Evolutionary conservation across 2,329 filamentous ascomycete species (phyloP).

Genomic region (Metarhizium brunneum): DNA sequence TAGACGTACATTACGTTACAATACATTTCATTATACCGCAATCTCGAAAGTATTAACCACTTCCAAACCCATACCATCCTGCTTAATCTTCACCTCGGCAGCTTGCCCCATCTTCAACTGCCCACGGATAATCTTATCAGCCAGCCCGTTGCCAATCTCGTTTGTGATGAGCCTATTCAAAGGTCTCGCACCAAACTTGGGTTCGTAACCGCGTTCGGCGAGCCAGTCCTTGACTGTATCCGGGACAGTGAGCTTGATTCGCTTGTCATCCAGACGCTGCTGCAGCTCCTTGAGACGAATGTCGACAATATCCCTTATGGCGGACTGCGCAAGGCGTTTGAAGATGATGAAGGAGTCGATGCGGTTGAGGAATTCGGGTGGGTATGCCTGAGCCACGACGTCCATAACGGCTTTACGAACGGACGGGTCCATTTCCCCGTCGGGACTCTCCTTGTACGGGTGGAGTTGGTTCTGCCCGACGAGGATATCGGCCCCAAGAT

Average conservation of each 20-base stretch:
- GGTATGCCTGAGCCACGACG: slow-evolving; percentile 64
- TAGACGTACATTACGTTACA: not conserved
- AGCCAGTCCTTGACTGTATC: slow-evolving; percentile 75
- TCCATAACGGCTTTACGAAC: slow-evolving; percentile 81
- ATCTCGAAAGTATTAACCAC: slow-evolving; percentile 25
- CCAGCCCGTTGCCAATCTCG: slow-evolving; percentile 79
- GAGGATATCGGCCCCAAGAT: slow-evolving; percentile 86
- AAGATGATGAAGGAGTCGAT: slow-evolving; percentile 97
- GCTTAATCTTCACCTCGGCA: slow-evolving; percentile 60
- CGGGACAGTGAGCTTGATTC: slow-evolving; percentile 67
- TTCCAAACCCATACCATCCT: slow-evolving; percentile 48
- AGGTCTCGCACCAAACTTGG: slow-evolving; percentile 81
- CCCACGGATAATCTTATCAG: slow-evolving; percentile 86
- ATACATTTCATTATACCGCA: not conserved
- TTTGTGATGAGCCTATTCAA: slow-evolving; percentile 85
- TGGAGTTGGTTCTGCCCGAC: slow-evolving; percentile 62
- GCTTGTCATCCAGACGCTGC: slow-evolving; percentile 69
- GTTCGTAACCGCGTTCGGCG: slow-evolving; percentile 81
- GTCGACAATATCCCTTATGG: slow-evolving; percentile 86
- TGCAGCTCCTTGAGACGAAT: slow-evolving; percentile 84
- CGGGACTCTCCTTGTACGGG: slow-evolving; percentile 50
- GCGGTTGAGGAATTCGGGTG: slow-evolving; percentile 92
- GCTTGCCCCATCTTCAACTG: slow-evolving; percentile 66
- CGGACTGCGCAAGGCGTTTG: slow-evolving; percentile 68
- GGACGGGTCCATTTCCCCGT: slow-evolving; percentile 61